Evolutionary conservation across 306 rosid genomes (phyloP), one percentile per base, ranked within the genome.

Genomic region (Lablab purpureus): DNA sequence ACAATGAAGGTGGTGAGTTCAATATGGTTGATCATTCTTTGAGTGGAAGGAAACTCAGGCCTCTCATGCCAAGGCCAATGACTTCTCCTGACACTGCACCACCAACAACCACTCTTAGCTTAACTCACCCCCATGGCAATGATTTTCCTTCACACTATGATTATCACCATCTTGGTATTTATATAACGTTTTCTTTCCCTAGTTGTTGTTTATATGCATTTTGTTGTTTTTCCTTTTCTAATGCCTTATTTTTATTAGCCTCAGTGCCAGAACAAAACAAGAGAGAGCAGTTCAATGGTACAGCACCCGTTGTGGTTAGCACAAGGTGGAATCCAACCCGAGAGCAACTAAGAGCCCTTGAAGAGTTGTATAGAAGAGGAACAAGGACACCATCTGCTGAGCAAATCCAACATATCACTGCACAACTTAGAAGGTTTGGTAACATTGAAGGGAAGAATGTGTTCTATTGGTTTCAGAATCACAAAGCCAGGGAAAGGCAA

Each of bases 381-480:
- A 92, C 98, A 47, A 85, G 99, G 28, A 95, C 98, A 0, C 99
- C 99, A 0, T 89, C 97, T 71, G 98, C 98, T 2, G 98, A 94
- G 62, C 97, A 94, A 87, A 94, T 94, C 71, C 98, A 92, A 67
- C 94, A 92, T 15, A 92, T 94, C 75, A 92, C 98, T 0, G 83
- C 96, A 10, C 98, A 94, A 65, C 98, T 94, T 36, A 76, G 94
- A 28, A 84, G 89, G 45, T 94, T 75, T 47, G 98, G 98, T 18
- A 94, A 90, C 67, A 92, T 94, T 28, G 98, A 94, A 82, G 98
- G 97, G 15, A 94, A 94, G 75, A 94, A 94, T 67, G 98, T 94
- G 6, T 94, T 94, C 87, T 94, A 94, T 66, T 94, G 98, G 97
- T 94, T 94, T 83, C 98, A 94, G 73, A 94, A 94, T 76, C 98